A percentile compares a stretch with the other conserved stretches of the same genome.
Conservation (phyloP, 2,329 filamentous ascomycete genomes). For the Acrocalymma vagum region DNA sequence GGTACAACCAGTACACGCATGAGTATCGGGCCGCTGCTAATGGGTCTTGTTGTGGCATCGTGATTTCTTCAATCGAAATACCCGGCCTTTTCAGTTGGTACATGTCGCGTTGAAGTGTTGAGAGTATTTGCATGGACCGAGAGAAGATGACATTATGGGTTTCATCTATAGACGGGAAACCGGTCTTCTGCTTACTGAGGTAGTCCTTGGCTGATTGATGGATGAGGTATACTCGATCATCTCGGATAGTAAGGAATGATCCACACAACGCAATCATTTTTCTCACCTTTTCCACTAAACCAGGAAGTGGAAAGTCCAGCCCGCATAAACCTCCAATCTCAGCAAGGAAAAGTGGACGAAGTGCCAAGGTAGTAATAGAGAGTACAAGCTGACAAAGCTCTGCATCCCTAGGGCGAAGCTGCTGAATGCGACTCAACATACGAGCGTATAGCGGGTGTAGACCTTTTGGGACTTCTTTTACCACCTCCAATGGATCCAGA, state of each 20-base stretch:
- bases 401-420: conserved; percentile 21
- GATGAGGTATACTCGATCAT: conserved; percentile 12
- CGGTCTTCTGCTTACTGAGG: conserved; percentile 29
- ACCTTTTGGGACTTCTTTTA: conserved; percentile 34
- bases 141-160: conserved; percentile 12
- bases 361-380: conserved; percentile 26
- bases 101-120: conserved; percentile 30
- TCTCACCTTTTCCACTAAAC: conserved; percentile 4
- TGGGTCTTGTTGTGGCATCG: conserved; percentile 26
- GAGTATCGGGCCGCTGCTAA: conserved; percentile 28
- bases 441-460: conserved; percentile 48
- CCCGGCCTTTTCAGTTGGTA: conserved; percentile 23
- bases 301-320: too few relatives aligned
- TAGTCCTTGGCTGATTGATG: conserved; percentile 54
- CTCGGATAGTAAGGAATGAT: conserved; percentile 49
- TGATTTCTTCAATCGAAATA: conserved; percentile 21
- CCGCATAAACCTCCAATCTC: conserved; percentile 10
- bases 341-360: conserved; percentile 16
- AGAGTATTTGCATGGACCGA: conserved; percentile 39
- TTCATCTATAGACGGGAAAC: conserved; percentile 37
- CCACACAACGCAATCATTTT: conserved; percentile 35
- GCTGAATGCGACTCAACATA: conserved; percentile 50
- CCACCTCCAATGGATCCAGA: conserved; percentile 7
- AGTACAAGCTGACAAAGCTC: conserved; percentile 47
- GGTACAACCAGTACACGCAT: conserved; percentile 42